These are phyloP conservation scores for Reticulascus tulasneorum DNA, from an alignment of 2,329 filamentous ascomycete genomes.

Conservation along the genomic window DNA sequence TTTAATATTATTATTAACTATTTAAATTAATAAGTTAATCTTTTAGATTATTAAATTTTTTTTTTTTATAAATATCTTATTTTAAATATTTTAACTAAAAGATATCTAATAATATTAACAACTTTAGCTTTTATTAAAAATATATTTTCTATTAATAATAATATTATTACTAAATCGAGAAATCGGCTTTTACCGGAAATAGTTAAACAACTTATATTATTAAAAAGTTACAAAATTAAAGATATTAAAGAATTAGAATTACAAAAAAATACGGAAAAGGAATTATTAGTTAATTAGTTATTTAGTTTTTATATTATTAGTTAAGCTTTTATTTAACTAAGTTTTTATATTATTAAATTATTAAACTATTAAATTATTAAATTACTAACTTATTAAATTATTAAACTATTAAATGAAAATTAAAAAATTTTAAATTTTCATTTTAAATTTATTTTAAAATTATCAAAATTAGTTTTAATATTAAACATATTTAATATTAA, in stretches of 20 bases:
- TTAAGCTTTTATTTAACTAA: not conserved
- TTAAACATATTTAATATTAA: no score
- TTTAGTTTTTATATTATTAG: not conserved
- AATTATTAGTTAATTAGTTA: no score
- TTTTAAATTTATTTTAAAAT: not conserved
- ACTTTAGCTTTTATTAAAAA: no score
- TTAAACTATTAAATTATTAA: not conserved
- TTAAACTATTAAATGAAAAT: not conserved
- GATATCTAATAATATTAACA: no score
- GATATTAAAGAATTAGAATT: no score
- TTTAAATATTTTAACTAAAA: not conserved
- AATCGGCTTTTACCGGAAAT: not conserved
- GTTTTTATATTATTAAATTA: not conserved
- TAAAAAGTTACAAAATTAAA: not conserved
- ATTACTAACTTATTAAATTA: not conserved
- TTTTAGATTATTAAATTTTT: not conserved
- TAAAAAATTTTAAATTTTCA: not conserved
- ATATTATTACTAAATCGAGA: not conserved
- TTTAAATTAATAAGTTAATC: no score
- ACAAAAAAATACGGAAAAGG: no score
- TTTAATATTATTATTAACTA: no score
- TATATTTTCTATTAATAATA: not conserved
- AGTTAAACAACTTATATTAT: not conserved
- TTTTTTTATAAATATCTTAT: not conserved
- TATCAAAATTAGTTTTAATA: no score